Conservation (phyloP, 345 rosid species). For the Rhodamnia argentea region DNA sequence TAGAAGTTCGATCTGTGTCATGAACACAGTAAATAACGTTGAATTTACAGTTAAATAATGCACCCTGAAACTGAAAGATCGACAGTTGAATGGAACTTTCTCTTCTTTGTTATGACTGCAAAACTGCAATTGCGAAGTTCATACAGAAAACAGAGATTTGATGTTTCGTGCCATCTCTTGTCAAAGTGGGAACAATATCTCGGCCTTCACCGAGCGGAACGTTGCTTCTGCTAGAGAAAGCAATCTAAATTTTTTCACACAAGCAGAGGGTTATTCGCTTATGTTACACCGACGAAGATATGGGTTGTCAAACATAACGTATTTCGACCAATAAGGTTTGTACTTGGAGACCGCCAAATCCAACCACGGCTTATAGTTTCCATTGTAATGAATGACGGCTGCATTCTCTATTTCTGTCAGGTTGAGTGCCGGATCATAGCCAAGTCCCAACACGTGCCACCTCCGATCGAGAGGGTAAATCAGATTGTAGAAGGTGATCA, state of each 20-base stretch:
- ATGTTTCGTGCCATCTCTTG: not conserved
- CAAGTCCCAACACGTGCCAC: slow-evolving; percentile 95
- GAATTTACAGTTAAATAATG: not conserved
- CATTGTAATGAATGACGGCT: slow-evolving; percentile 91
- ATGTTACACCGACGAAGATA: slow-evolving; percentile 66
- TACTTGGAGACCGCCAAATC: slow-evolving; percentile 82
- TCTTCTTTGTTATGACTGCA: not conserved
- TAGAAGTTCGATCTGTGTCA: not conserved
- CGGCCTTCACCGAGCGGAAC: not conserved
- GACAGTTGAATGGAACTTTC: not conserved
- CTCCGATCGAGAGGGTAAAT: slow-evolving; percentile 67
- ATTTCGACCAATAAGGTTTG: slow-evolving; percentile 79
- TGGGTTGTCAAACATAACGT: slow-evolving; percentile 58
- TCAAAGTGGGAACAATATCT: not conserved
- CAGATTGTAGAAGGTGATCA: slow-evolving; percentile 90
- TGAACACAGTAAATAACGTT: not conserved
- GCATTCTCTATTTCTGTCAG: slow-evolving; percentile 78
- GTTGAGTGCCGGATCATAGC: slow-evolving; percentile 98
- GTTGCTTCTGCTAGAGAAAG: not conserved
- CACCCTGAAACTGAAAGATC: not conserved
- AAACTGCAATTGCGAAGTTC: not conserved
- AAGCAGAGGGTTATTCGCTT: slow-evolving; percentile 14
- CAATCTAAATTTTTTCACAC: not conserved
- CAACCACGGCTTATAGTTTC: slow-evolving; percentile 98
- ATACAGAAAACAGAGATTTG: not conserved